Base-by-base conservation (phyloP, 768 basidiomycete species). In the Lactarius deliciosus region DNA sequence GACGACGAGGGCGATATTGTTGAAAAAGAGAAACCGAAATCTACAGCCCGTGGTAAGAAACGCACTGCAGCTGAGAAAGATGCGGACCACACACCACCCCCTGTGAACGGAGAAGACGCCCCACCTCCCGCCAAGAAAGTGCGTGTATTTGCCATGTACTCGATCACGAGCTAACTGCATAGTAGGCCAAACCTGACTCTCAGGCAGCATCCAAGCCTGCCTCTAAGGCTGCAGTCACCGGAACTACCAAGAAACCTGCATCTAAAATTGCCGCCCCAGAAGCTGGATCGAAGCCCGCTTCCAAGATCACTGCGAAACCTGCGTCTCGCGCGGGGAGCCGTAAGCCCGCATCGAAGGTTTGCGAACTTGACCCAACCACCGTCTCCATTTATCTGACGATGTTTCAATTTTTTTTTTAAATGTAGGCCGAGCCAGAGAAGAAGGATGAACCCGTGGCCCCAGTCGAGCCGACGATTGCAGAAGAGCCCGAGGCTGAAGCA, bases 81-180 rank as follows among this genome's bases (percentile, higher is more conserved):
- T 45, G 78, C 74, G 30, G 81, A 80, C 57, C 74, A 78, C 36
- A 75, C 74, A 11, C 79, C 82, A 1, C 79, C 82, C 36, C 74
- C 65, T 45, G 60, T 69, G 64, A 75, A 76, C 59, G 77, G 75
- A 45, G 77, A 75, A 7, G 81, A 77, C 43, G 80, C 77, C 32
- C 77, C 79, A 60, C 88, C 88, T 41, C 79, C 88, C 0, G 78
- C 85, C 7, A 90, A 91, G 79, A 90, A 86, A 82, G 89, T 86
- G 57, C 50, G 71, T 67, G n/a, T 9, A 20, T 6, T 30, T 20
- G 25, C 66, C 72, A 65, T 70, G 63, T 64, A 8, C 47, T 20
- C n/a, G 32, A 38, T 53, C 57, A 56, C 30, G 41, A 25, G 40
- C 41, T 60, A 62, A 38, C 53, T 43, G 40, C 28, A 62, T 20